phyloP scores from a whole-genome alignment of 2,329 filamentous ascomycete genomes.

The Lasiodiplodia gonubiensis region DNA sequence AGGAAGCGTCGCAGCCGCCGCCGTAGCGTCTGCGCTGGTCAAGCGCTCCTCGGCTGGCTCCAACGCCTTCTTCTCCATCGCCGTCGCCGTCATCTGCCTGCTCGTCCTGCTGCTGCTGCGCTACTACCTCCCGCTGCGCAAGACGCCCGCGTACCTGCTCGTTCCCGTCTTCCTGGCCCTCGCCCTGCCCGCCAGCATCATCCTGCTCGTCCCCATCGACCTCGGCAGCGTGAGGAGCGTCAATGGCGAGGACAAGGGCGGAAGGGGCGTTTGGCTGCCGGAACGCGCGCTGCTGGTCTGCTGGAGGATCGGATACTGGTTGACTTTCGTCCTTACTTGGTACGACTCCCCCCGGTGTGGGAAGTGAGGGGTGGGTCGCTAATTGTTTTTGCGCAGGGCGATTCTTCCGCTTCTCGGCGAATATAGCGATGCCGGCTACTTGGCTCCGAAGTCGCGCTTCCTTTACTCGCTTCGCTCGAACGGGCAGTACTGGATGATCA shows the following conservation, averaged over 20 bases:
- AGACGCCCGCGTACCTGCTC: constrained; percentile 86
- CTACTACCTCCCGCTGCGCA: constrained; percentile 87
- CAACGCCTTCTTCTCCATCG: constrained; percentile 74
- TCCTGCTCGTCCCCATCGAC: constrained; percentile 93
- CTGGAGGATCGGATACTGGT: constrained; percentile 96
- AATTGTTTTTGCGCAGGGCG: constrained; percentile 62
- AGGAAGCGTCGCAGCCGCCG: background rate
- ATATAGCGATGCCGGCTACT: constrained; percentile 92
- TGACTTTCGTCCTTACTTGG: constrained; percentile 96
- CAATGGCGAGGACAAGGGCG: constrained; percentile 68
- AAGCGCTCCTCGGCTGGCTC: constrained; percentile 72
- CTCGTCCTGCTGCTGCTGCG: constrained; percentile 84
- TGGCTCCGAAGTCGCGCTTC: constrained; percentile 80
- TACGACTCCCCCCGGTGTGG: constrained; percentile 48
- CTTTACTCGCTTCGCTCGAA: constrained; percentile 87
- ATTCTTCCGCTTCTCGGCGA: constrained; percentile 92
- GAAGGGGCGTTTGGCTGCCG: constrained; percentile 86
- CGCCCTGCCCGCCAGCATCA: constrained; percentile 86
- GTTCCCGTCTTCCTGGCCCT: constrained; percentile 96
- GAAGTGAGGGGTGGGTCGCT: constrained; percentile 4
- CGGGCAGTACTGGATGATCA: constrained; percentile 83
- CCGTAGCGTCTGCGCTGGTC: constrained; percentile 2
- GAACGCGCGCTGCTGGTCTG: constrained; percentile 78
- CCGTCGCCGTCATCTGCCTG: constrained; percentile 75
- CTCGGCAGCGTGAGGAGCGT: constrained; percentile 79